These are phyloP conservation scores for Hanseniaspora lindneri DNA, from an alignment of 805 yeast genomes.

Conservation along the genomic window DNA sequence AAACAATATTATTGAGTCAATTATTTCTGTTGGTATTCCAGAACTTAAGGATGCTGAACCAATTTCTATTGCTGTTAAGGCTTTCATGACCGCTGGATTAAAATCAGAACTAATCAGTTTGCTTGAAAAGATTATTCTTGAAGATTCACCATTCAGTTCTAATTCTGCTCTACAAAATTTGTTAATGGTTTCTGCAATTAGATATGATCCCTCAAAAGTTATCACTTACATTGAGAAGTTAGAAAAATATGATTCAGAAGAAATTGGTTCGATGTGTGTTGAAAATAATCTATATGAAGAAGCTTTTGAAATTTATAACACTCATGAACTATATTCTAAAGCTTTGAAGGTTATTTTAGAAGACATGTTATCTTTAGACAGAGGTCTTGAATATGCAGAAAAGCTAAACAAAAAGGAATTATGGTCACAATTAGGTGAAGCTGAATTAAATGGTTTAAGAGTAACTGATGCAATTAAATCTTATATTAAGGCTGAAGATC, in stretches of 20 bases:
- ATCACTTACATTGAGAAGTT: conserved; percentile 72
- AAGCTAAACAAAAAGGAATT: conserved; percentile 72
- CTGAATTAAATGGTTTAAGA: conserved; percentile 88
- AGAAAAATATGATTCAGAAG: conserved; percentile 83
- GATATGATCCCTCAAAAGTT: conserved; percentile 84
- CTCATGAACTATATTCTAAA: conserved; percentile 59
- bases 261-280: conserved; percentile 83
- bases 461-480: conserved; percentile 85
- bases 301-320: conserved; percentile 84
- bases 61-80: conserved; percentile 82
- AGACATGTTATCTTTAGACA: conserved; percentile 83
- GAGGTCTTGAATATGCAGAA: conserved; percentile 89
- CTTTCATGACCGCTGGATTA: conserved; percentile 89
- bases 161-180: conserved; percentile 91
- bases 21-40: conserved; percentile 91
- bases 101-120: conserved; percentile 89
- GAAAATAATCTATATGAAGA: conserved; percentile 85
- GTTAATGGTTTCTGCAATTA: conserved; percentile 84
- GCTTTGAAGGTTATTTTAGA: conserved; percentile 89
- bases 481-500: conserved; percentile 83
- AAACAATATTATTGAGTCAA: conserved; percentile 84
- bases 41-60: conserved; percentile 89
- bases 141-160: conserved; percentile 93
- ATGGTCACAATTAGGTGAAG: conserved; percentile 92
- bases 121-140: conserved; percentile 88